phyloP scores from a whole-genome alignment of 805 yeast species.

The Torulaspora quercuum region DNA sequence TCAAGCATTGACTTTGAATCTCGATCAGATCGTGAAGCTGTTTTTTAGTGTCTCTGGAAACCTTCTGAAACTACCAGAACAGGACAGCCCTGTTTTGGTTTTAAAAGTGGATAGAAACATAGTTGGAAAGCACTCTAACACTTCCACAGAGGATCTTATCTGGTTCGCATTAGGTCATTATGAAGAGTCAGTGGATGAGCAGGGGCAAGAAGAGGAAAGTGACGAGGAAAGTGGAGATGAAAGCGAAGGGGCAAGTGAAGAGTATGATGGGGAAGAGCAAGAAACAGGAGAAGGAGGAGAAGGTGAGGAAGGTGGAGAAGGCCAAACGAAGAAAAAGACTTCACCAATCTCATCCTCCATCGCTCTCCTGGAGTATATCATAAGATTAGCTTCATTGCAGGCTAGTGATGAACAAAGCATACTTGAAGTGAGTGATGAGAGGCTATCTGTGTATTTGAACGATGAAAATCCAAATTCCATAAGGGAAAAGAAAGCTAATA shows the following conservation, averaged over 20 bases:
- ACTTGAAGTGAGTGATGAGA: slow-evolving; percentile 60
- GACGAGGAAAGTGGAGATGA: slow-evolving; percentile 28
- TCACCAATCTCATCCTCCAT: slow-evolving; percentile 41
- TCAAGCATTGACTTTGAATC: slow-evolving; percentile 34
- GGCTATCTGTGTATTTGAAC: slow-evolving; percentile 54
- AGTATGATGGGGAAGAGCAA: slow-evolving; percentile 28
- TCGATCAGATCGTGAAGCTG: slow-evolving; percentile 46
- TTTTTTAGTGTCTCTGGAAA: slow-evolving; percentile 72
- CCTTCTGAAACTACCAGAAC: slow-evolving; percentile 57
- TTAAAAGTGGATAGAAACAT: slow-evolving; percentile 44
- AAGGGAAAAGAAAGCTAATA: slow-evolving; percentile 16
- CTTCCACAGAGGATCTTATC: slow-evolving; percentile 31
- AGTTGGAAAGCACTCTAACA: slow-evolving; percentile 24
- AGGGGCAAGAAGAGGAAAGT: slow-evolving; percentile 28
- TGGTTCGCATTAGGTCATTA: slow-evolving; percentile 55
- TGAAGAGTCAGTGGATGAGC: slow-evolving; percentile 34
- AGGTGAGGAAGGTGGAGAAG: slow-evolving; percentile 30
- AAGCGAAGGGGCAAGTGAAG: slow-evolving; percentile 30
- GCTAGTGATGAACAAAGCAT: slow-evolving; percentile 54
- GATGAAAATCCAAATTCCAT: slow-evolving; percentile 46
- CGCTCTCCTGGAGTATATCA: slow-evolving; percentile 59
- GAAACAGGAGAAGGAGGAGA: slow-evolving; percentile 21
- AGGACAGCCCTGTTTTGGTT: slow-evolving; percentile 62
- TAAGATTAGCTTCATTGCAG: slow-evolving; percentile 59
- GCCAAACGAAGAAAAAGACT: slow-evolving; percentile 20